Conservation (phyloP, 1,284 basidiomycete species). For the Neotropicomus parvogracilis region DNA sequence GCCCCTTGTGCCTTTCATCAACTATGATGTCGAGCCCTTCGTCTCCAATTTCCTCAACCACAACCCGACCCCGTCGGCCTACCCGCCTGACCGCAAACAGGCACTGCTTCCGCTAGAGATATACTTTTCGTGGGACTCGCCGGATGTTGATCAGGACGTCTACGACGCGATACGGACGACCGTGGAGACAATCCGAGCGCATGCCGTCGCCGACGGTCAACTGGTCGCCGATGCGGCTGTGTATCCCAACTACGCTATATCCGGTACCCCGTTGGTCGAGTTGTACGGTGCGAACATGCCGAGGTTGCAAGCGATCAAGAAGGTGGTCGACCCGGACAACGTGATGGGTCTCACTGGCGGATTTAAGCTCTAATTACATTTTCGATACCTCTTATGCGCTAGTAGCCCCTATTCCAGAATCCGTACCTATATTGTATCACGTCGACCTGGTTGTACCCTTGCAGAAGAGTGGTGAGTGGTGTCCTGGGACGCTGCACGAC, state of each 20-base stretch:
- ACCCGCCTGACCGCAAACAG: constrained; percentile 42
- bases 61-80: constrained; percentile 40
- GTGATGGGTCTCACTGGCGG: constrained; percentile 58
- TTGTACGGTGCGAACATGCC: constrained; percentile 48
- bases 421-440: no score
- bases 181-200: constrained; percentile 33
- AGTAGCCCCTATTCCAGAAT: no score
- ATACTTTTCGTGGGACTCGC: constrained; percentile 42
- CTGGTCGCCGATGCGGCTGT: constrained; percentile 30
- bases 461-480: no score
- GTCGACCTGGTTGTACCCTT: no score
- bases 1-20: constrained; percentile 27
- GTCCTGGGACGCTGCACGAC: no score
- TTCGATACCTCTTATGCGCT: no score
- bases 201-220: background rate
- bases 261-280: constrained; percentile 40
- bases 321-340: constrained; percentile 42
- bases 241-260: constrained; percentile 55
- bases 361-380: constrained; percentile 22
- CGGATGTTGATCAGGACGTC: constrained; percentile 38
- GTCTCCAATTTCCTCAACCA: constrained; percentile 43
- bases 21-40: constrained; percentile 58
- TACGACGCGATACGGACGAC: constrained; percentile 39
- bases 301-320: constrained; percentile 38
- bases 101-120: constrained; percentile 47